Percentiles rank a stretch among this genome's conserved stretches.
These are phyloP conservation scores for Chlamydomonas reinhardtii DNA, from an alignment of 163 green algal genomes.

Conservation along the genomic window DNA sequence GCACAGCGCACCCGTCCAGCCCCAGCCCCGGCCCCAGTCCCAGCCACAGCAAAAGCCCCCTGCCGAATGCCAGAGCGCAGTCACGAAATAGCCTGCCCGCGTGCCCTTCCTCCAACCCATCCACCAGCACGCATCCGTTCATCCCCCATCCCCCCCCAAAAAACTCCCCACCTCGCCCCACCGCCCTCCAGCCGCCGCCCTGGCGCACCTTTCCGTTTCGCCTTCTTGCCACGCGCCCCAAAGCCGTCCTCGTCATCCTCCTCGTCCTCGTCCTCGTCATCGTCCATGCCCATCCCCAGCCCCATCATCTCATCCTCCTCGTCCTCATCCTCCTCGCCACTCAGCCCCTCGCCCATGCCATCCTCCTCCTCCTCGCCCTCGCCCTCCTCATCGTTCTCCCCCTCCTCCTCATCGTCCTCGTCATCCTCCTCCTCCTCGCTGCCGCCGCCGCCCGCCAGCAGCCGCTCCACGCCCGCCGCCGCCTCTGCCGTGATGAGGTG, in stretches of 20 bases:
- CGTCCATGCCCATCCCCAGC: neutral
- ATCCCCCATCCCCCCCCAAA: neutral
- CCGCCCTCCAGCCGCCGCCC: neutral
- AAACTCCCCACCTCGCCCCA: too few species aligned
- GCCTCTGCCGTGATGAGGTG: slow-evolving; percentile 47
- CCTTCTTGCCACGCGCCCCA: neutral
- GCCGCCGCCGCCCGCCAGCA: neutral
- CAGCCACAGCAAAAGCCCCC: too few species aligned
- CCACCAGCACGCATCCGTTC: too few species aligned
- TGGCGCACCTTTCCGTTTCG: neutral
- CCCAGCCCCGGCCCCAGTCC: too few species aligned
- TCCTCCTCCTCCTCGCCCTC: neutral
- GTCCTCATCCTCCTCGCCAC: neutral
- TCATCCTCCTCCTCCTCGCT: slow-evolving; percentile 31
- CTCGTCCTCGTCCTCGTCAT: slow-evolving; percentile 34
- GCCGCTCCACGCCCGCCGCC: slow-evolving; percentile 27
- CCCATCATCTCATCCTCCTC: slow-evolving; percentile 1
- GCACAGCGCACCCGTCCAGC: too few species aligned
- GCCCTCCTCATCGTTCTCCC: neutral
- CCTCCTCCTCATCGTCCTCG: slow-evolving; percentile 28
- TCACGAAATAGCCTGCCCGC: too few species aligned
- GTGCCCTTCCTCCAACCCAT: too few species aligned
- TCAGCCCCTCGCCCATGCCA: neutral
- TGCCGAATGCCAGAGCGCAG: too few species aligned
- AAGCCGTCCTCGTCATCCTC: slow-evolving; percentile 3